Conservation (phyloP, 2,329 filamentous ascomycete genomes). For the Coleophoma eucalyptorum region DNA sequence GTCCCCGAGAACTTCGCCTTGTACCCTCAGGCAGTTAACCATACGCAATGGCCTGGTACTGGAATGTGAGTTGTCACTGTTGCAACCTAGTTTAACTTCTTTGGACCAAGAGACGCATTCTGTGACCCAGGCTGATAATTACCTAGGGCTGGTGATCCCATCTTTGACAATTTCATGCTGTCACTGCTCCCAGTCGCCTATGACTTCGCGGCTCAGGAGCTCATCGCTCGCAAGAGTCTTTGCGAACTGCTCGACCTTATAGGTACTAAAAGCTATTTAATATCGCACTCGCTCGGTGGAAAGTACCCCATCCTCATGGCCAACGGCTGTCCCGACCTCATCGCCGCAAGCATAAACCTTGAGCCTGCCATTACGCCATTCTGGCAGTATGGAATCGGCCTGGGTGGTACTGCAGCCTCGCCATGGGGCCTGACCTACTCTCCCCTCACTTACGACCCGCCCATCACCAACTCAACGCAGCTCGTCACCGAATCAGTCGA, state of each 20-base stretch:
- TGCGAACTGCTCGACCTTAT: constrained; percentile 18
- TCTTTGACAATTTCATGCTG: constrained; percentile 21
- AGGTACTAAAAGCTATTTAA: constrained; percentile 3
- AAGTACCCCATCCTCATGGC: constrained; percentile 28
- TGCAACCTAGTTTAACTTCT: too few relatives aligned
- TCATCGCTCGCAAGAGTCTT: constrained; percentile 30
- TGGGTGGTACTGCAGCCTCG: constrained; percentile 28
- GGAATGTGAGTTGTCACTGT: too few relatives aligned
- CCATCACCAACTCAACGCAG: constrained; percentile 33
- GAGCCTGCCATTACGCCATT: constrained; percentile 44
- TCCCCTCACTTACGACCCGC: constrained; percentile 41
- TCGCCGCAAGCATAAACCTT: constrained; percentile 34
- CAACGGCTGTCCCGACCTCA: constrained; percentile 34
- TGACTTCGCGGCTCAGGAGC: constrained; percentile 30
- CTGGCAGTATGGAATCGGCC: constrained; percentile 31
- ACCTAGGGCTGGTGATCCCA: neutral
- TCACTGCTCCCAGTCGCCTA: constrained; percentile 31
- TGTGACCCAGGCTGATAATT: too few relatives aligned
- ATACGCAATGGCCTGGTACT: constrained; percentile 31
- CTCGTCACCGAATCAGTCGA: constrained; percentile 25
- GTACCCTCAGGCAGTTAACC: constrained; percentile 26
- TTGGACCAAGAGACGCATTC: too few relatives aligned
- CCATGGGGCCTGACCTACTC: constrained; percentile 44
- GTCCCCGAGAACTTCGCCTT: neutral
- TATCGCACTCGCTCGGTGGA: constrained; percentile 36